phyloP scores from a whole-genome alignment of 257 asterid genomes.

The Striga asiatica region DNA sequence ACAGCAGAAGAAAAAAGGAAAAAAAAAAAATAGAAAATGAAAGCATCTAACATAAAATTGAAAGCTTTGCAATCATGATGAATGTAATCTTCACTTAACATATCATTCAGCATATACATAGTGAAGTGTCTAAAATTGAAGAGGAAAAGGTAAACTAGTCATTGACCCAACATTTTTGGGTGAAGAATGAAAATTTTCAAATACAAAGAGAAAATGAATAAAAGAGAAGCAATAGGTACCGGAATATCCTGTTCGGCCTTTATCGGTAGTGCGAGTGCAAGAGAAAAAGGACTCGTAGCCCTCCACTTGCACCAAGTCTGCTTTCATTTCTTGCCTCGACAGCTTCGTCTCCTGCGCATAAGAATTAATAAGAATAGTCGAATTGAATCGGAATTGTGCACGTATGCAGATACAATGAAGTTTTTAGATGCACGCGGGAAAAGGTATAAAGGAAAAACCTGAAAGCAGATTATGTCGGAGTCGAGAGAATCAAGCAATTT shows the following conservation, averaged over 20 bases:
- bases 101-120: background rate
- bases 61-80: background rate
- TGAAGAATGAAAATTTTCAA: conserved; percentile 17
- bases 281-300: conserved; percentile 96
- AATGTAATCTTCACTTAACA: background rate
- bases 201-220: conserved; percentile 2
- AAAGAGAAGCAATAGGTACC: background rate
- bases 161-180: no score
- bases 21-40: no score
- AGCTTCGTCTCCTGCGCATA: conserved; percentile 55
- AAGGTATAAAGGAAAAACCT: conserved; percentile 40
- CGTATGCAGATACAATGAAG: no score
- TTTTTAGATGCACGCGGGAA: background rate
- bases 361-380: no score
- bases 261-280: conserved; percentile 70
- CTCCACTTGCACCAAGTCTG: conserved; percentile 74
- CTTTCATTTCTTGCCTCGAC: conserved; percentile 61
- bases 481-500: conserved; percentile 69
- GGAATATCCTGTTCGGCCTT: conserved; percentile 85
- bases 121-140: no score
- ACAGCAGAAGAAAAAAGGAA: no score
- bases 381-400: no score
- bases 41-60: background rate
- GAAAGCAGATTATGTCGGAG: conserved; percentile 54
- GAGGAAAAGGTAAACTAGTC: background rate